phyloP scores from a whole-genome alignment of 1,284 basidiomycete species.

The Golubevia sp. region DNA sequence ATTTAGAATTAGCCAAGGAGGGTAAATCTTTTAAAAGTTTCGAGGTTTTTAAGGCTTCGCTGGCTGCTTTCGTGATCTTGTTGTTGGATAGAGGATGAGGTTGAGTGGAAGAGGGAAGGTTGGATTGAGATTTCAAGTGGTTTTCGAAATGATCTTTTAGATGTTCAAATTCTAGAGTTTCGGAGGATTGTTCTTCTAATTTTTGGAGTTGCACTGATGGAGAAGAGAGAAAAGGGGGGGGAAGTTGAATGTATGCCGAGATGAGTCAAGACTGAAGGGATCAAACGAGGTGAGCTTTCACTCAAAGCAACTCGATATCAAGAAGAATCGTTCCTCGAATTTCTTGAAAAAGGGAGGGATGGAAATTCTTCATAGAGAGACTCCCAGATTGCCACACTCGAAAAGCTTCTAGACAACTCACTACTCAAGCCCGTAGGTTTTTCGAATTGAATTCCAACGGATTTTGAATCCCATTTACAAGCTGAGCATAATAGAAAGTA shows the following conservation, averaged over 20 bases:
- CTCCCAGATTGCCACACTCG: slow-evolving; percentile 7
- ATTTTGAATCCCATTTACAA: slow-evolving; percentile 92
- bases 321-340: not conserved
- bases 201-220: slow-evolving; percentile 81
- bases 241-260: not conserved
- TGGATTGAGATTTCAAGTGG: slow-evolving; percentile 66
- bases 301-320: not conserved
- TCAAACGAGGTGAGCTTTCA: slow-evolving; percentile 67
- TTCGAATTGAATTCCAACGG: slow-evolving; percentile 88
- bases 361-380: too few relatives aligned
- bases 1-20: too few relatives aligned
- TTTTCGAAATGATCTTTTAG: slow-evolving; percentile 93
- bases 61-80: too few relatives aligned
- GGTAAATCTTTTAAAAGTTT: too few relatives aligned
- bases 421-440: slow-evolving; percentile 85
- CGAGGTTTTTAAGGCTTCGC: too few relatives aligned
- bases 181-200: slow-evolving; percentile 80
- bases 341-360: not conserved
- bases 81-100: slow-evolving; percentile 1
- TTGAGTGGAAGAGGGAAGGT: too few relatives aligned
- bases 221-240: not conserved
- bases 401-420: slow-evolving; percentile 12
- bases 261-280: slow-evolving; percentile 8
- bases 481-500: slow-evolving; percentile 89
- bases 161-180: slow-evolving; percentile 83